Conservation (phyloP, 257 asterid species). For the Fraxinus anomala region DNA sequence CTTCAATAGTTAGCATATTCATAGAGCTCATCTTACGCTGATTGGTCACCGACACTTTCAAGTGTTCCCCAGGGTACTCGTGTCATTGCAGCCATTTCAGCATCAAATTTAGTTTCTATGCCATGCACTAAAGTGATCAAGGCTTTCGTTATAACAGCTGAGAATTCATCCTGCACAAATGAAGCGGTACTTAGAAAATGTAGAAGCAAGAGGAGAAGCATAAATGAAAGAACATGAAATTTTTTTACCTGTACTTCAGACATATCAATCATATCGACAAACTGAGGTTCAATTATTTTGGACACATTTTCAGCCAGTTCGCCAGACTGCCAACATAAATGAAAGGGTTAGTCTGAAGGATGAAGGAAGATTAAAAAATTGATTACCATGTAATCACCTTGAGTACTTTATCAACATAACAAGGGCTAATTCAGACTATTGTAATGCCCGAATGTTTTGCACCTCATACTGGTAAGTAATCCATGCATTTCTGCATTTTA, state of each 20-base stretch:
- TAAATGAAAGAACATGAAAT: background rate
- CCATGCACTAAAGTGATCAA: conserved; percentile 91
- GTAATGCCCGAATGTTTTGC: background rate
- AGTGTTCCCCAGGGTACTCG: conserved; percentile 98
- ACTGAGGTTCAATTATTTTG: conserved; percentile 78
- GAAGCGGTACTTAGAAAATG: conserved; percentile 21
- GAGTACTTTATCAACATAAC: too few relatives aligned
- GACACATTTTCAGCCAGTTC: conserved; percentile 98
- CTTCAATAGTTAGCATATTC: conserved; percentile 23
- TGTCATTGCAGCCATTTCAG: conserved; percentile 96
- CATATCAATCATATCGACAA: conserved; percentile 80
- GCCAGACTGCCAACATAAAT: conserved; percentile 61
- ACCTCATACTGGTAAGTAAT: background rate
- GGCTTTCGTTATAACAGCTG: conserved; percentile 92
- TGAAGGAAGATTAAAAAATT: conserved; percentile 8
- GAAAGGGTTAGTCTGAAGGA: conserved; percentile 13
- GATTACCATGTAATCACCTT: too few relatives aligned
- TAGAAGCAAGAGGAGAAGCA: background rate
- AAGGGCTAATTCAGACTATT: background rate
- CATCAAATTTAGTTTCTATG: conserved; percentile 89
- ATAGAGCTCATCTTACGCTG: conserved; percentile 64
- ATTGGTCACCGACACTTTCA: conserved; percentile 99
- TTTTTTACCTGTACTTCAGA: conserved; percentile 99
- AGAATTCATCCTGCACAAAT: conserved; percentile 87
- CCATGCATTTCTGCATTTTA: background rate